Evolutionary conservation across 495 filamentous ascomycete species (phyloP), one percentile per base, ranked within the genome.

Genomic region (Penicillium taxi): DNA sequence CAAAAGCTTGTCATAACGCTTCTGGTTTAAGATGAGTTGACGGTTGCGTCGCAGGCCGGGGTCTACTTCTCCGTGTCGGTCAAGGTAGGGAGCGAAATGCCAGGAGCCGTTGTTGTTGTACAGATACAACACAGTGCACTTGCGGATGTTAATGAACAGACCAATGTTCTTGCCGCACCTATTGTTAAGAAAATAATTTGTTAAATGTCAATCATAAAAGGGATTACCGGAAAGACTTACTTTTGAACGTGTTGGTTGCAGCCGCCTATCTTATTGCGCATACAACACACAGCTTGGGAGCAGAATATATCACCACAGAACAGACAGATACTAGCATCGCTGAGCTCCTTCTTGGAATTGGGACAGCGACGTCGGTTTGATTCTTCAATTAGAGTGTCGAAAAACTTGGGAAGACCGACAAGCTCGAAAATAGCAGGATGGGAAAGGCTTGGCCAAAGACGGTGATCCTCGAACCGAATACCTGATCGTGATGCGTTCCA

Each of bases 261-360:
- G 11, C 91, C 93, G 32, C 93, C 91, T 41, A 81, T 67, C 41
- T 75, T 69, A 32, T 77, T 72, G 43, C 76, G 79, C 53, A 79
- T 74, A 56, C 91, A 99, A 62, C 91, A 99, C 18, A 87, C 79
- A 17, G 82, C 84, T 63, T 99, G 91, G 12, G 83, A 83, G 64
- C 91, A 99, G 58, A 95, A 89, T 21, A 99, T 82, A 6, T 89
- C 89, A 5, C 90, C 91, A 50, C 91, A 99, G 66, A 95, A 91
- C 9, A 99, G 73, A 52, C 91, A 99, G 27, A 99, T 75, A 41
- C 75, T 81, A 1, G 91, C 86, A 56, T 99, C 93, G 7, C 77
- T 79, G 17, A 96, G 59, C 40, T 95, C 88, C 56, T 89, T 91
- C 37, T 87, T 86, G 2, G 86, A 88, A 8, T 76, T 94, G 3